Evolutionary conservation across 129 eudicot species (phyloP).

Genomic region (Oenanthe sinensis): DNA sequence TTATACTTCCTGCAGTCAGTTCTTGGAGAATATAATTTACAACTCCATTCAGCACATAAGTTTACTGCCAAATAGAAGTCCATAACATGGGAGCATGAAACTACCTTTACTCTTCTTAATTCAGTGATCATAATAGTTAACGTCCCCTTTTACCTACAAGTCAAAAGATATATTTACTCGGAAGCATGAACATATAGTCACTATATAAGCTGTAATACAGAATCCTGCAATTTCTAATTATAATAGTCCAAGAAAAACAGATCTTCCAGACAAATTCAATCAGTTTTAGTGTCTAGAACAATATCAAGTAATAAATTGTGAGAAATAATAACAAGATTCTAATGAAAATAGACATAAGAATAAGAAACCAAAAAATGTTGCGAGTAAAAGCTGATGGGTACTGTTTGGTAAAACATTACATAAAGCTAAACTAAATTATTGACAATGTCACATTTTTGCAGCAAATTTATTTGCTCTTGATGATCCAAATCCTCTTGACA

Average conservation of each 20-base stretch:
- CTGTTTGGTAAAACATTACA: neutral
- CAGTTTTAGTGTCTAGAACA: neutral
- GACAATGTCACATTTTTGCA: neutral
- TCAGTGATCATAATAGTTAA: slow-evolving; percentile 98
- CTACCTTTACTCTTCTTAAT: slow-evolving; percentile 98
- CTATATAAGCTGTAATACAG: slow-evolving; percentile 40
- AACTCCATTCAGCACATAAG: neutral
- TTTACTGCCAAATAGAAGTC: slow-evolving; percentile 4
- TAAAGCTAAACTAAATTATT: neutral
- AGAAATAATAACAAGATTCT: neutral
- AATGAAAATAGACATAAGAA: neutral
- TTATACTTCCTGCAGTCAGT: neutral
- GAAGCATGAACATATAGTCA: slow-evolving; percentile 54
- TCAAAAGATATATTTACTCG: slow-evolving; percentile 74
- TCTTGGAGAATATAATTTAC: neutral
- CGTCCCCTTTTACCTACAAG: slow-evolving; percentile 96
- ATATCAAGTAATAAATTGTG: neutral
- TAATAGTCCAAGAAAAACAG: slow-evolving; percentile 3
- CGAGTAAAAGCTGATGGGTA: neutral
- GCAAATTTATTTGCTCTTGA: slow-evolving; percentile 3
- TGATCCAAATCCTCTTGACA: slow-evolving; percentile 5
- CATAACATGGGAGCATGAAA: slow-evolving; percentile 52
- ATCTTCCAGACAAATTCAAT: neutral
- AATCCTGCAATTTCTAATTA: slow-evolving; percentile 24
- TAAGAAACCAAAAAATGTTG: neutral